Conservation (phyloP, 2,329 filamentous ascomycete species). For the Apiospora malaysiana region DNA sequence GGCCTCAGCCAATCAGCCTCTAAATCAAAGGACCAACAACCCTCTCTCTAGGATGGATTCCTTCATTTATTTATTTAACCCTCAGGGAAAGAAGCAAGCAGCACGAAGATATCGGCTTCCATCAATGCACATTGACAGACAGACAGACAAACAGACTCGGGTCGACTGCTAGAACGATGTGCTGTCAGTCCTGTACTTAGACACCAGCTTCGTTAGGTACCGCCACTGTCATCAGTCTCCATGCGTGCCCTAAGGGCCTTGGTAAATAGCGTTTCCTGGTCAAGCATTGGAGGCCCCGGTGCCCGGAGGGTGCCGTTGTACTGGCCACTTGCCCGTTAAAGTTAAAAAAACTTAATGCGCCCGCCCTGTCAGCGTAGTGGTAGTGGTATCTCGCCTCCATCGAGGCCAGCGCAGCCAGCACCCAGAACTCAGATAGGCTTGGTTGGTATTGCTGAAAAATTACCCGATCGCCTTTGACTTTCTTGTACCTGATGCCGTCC, state of each 20-base stretch:
- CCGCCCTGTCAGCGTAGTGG: not conserved
- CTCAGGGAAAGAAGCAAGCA: constrained; percentile 3
- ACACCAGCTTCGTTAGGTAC: not conserved
- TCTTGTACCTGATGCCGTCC: not conserved
- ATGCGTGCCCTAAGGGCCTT: constrained; percentile 6
- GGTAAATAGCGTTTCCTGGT: not conserved
- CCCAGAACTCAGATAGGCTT: not conserved
- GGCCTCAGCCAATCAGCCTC: not conserved
- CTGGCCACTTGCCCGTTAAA: not conserved
- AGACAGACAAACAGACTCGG: not conserved
- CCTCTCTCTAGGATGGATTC: not conserved
- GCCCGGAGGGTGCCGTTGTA: not conserved
- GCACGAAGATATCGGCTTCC: not conserved
- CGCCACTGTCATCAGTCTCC: not conserved
- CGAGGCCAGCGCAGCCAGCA: not conserved
- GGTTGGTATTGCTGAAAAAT: not conserved
- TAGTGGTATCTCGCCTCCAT: not conserved
- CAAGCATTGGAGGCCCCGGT: not conserved
- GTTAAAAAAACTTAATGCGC: not conserved
- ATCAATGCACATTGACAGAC: not conserved
- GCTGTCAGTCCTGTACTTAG: not conserved
- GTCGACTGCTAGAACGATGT: not conserved
- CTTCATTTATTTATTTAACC: not conserved
- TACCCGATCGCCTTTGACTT: constrained; percentile 1
- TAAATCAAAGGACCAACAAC: not conserved